Evolutionary conservation across 139 green algal genomes (phyloP), one percentile per base, ranked within the genome.

Genomic region (Deuterostichococcus epilithicus): DNA sequence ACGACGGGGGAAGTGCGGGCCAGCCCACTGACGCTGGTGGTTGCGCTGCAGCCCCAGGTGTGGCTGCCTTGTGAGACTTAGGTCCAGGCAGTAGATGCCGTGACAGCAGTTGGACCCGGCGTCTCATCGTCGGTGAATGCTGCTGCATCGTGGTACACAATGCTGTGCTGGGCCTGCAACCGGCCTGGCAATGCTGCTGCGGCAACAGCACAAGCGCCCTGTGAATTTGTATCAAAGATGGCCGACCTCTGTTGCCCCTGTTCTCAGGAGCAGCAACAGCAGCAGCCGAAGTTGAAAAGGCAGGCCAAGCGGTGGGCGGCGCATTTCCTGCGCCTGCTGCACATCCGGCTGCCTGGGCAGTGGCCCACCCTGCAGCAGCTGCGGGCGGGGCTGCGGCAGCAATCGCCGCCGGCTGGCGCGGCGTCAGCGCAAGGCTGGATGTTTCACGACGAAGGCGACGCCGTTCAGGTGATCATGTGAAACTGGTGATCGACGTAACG

Each of bases 1-100:
- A 85, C 81, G 34, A 87, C 80, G 8, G 72, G 65, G 4, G 77
- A 66, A 37, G 73, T 80, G 30, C 74, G 80, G n/a, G 33, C 74
- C 28, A 80, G 74, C 5, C 83, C 80, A 1, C 81, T 88, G 26
- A 84, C 76, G 30, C 71, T 88, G 23, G 28, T 88, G 15, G 75
- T 88, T 3, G 60, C 84, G 1, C 73, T 88, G 52, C 68, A 39
- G 32, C 30, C 36, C 8, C 65, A 70, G 33, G 33, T 18, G 65
- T 10, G 65, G n/a, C 22, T 32, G 28, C 1, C 58, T 66, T 1
- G 58, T 23, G 58, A 26, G 58, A 26, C 26, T 26, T 26, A 26
- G 25, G 25, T 66, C 58, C 58, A 23, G 58, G 25, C 28, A 23
- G 25, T 26, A 32, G 25, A 26, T 66, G 25, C 25, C 58, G 25